Base-by-base conservation (phyloP, 2,329 filamentous ascomycete species). In the Mollisiaceae sp. region DNA sequence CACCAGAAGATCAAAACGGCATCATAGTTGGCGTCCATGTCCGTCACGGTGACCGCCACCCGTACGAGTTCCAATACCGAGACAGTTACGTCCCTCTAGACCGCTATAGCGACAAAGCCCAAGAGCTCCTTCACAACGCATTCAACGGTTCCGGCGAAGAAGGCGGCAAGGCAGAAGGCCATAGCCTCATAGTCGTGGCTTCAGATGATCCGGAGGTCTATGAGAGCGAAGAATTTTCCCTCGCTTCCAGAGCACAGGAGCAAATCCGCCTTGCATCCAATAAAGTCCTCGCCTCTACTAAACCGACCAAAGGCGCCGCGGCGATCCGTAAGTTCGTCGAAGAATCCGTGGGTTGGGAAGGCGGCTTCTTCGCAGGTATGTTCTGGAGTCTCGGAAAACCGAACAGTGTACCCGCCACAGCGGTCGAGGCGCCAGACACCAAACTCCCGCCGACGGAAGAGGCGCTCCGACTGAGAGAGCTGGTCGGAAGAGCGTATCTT, bases 181-280 rank as follows among this genome's bases (percentile, higher is more conserved):
- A 80, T 63, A 77, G 75, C 27, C 77, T 92, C 45, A 77, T 86
- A 6, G 75, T 96, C 1, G 75, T 96, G 32, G 91, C 92, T 5
- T 94, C 91, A 0, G 93, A 97, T 75, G 92, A 97, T 74, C 91
- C 92, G 0, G 86, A 88, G 62, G 87, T 95, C 27, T 90, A 92
- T 73, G 82, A 86, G 24, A 81, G 87, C 12, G 80, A 85, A 1
- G 91, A 93, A 72, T 84, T 94, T 64, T 78, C 78, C 1, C 77
- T 77, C 20, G 81, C 85, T 18, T 72, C 84, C 6, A 85, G 86
- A 5, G 92, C 92, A 0, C 92, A 97, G 76, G 87, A 91, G 72
- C 87, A 87, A 65, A 94, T 96, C 75, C 86, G 88, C 24, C 84
- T 96, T 8, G 91, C 91, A 9, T 88, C 86, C 59, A 91, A 91